Evolutionary conservation across 495 filamentous ascomycete genomes (phyloP).

Genomic region (Tuber calosporum): DNA sequence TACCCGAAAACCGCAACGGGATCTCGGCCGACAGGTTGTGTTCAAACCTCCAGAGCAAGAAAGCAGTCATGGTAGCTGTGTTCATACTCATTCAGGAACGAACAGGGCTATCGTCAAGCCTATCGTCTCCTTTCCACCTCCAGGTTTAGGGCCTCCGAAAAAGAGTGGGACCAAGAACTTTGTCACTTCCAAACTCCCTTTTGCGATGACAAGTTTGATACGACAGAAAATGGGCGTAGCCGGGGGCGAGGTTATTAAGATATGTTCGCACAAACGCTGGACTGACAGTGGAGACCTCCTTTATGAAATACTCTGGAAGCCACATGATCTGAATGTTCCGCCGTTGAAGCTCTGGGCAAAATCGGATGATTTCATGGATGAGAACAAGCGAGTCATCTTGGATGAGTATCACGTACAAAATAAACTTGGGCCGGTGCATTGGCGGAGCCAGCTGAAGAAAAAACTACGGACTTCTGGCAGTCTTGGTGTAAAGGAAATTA

Average conservation of each 20-base stretch:
- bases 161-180: neutral
- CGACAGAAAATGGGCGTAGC: neutral
- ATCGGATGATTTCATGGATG: constrained; percentile 14
- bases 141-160: neutral
- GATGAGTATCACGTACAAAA: constrained; percentile 31
- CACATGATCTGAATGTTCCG: constrained; percentile 7
- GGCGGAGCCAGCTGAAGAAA: constrained; percentile 22
- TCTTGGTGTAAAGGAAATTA: constrained; percentile 37
- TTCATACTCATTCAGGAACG: neutral
- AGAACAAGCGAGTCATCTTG: constrained; percentile 9
- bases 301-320: constrained; percentile 30
- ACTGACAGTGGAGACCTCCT: constrained; percentile 7
- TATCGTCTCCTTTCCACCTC: neutral
- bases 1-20: neutral
- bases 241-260: constrained; percentile 20
- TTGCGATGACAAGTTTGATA: neutral
- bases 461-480: constrained; percentile 26
- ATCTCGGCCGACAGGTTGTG: neutral
- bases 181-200: neutral
- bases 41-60: neutral
- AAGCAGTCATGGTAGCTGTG: neutral
- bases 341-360: constrained; percentile 24
- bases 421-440: constrained; percentile 27
- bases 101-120: neutral
- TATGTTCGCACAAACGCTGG: constrained; percentile 18